A percentile compares a stretch with the other conserved stretches of the same genome.
These are phyloP conservation scores for Ceratocystis diversiconidia DNA, from an alignment of 2,329 filamentous ascomycete species.

Conservation along the genomic window DNA sequence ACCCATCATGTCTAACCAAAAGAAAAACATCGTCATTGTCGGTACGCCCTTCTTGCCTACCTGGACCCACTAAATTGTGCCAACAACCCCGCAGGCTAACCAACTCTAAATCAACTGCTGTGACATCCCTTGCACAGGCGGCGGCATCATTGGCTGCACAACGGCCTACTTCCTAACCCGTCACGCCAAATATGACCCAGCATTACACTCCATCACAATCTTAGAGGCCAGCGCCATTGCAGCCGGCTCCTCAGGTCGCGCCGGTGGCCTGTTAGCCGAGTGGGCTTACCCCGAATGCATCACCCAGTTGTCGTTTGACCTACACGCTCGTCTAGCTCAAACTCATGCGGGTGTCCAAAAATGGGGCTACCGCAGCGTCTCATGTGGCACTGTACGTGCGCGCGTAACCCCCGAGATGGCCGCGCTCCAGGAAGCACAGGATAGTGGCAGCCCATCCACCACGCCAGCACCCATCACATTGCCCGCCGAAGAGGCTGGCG, in stretches of 20 bases:
- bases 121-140: slow-evolving; percentile 39
- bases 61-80: background rate
- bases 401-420: slow-evolving; percentile 27
- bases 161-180: slow-evolving; percentile 84
- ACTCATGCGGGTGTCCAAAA: slow-evolving; percentile 62
- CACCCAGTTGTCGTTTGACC: slow-evolving; percentile 69
- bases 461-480: background rate
- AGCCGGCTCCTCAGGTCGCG: slow-evolving; percentile 86
- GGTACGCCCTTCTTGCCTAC: slow-evolving; percentile 24
- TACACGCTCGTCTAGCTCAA: slow-evolving; percentile 72
- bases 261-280: slow-evolving; percentile 73
- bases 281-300: slow-evolving; percentile 84
- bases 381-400: slow-evolving; percentile 48
- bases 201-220: slow-evolving; percentile 64
- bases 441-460: background rate
- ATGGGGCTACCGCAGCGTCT: slow-evolving; percentile 77
- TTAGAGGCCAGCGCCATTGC: slow-evolving; percentile 78
- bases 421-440: slow-evolving; percentile 20
- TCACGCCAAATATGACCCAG: slow-evolving; percentile 64
- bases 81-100: slow-evolving; percentile 12
- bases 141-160: slow-evolving; percentile 83
- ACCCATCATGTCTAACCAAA: background rate
- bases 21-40: slow-evolving; percentile 37
- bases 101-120: background rate
- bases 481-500: slow-evolving; percentile 15